Conservation (phyloP, 2,329 filamentous ascomycete species). For the Phialophora expanda region DNA sequence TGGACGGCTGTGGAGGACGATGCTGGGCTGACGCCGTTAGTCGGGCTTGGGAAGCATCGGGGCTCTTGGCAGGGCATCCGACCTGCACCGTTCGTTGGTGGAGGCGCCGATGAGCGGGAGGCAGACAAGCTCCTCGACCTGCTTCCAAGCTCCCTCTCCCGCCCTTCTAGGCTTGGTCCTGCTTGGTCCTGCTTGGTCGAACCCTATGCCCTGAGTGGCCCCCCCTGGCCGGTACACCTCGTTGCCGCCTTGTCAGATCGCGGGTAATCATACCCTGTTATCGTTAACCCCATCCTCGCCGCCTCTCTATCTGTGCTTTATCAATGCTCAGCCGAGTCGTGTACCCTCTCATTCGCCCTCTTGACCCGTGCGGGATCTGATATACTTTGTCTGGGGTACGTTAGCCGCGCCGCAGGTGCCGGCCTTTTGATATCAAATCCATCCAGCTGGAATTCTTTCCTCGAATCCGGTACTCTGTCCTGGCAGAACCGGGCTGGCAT, state of each 20-base stretch:
- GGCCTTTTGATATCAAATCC: background rate
- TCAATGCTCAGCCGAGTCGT: background rate
- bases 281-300: background rate
- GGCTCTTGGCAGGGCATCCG: conserved; percentile 4
- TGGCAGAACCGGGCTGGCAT: background rate
- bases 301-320: background rate
- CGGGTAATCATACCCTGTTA: conserved; percentile 24
- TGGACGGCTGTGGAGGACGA: conserved; percentile 9
- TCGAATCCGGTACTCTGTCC: conserved; percentile 18
- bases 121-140: background rate
- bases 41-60: background rate
- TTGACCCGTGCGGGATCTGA: background rate
- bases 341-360: background rate
- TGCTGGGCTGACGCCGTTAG: conserved; percentile 18
- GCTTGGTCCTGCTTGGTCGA: background rate
- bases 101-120: conserved; percentile 1
- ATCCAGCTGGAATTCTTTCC: conserved; percentile 17
- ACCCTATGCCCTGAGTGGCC: background rate
- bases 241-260: background rate
- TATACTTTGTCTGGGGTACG: background rate
- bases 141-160: conserved; percentile 6
- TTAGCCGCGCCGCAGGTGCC: background rate
- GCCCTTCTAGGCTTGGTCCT: background rate
- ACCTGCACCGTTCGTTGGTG: background rate
- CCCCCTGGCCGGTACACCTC: background rate